Evolutionary conservation across 306 rosid species (phyloP).

Genomic region (Cicer arietinum): DNA sequence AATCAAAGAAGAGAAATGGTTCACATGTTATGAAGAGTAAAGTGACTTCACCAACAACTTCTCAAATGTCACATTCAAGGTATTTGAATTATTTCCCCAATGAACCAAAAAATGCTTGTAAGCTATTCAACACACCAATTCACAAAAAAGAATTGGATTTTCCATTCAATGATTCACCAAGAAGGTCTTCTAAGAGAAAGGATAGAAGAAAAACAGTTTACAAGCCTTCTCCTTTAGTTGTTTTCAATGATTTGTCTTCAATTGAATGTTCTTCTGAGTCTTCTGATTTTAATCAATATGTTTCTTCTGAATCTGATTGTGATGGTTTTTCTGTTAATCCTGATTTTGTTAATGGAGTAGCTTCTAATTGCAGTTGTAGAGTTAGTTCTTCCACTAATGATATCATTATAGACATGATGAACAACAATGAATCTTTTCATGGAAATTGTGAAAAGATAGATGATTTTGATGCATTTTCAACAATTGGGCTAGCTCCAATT

Average conservation of each 20-base stretch:
- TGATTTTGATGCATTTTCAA: conserved; percentile 58
- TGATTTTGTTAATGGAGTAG: conserved; percentile 58
- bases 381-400: conserved; percentile 80
- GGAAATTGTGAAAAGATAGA: conserved; percentile 52
- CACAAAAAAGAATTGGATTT: conserved; percentile 51
- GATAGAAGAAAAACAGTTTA: conserved; percentile 70
- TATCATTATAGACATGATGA: conserved; percentile 73
- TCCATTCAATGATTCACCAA: conserved; percentile 66
- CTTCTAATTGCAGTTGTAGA: conserved; percentile 60
- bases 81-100: conserved; percentile 53
- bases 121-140: conserved; percentile 54
- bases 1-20: conserved; percentile 58
- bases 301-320: conserved; percentile 64
- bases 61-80: conserved; percentile 56
- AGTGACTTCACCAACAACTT: conserved; percentile 49
- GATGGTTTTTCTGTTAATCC: conserved; percentile 46
- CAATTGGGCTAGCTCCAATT: conserved; percentile 66
- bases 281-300: conserved; percentile 40
- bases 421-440: conserved; percentile 48
- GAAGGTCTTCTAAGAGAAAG: conserved; percentile 69
- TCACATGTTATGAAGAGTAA: conserved; percentile 60
- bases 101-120: conserved; percentile 51
- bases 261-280: conserved; percentile 57
- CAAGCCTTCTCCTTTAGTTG: conserved; percentile 68
- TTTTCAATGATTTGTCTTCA: conserved; percentile 48